phyloP scores from a whole-genome alignment of 352 stramenopile species.

The Saprolegnia parasitica region DNA sequence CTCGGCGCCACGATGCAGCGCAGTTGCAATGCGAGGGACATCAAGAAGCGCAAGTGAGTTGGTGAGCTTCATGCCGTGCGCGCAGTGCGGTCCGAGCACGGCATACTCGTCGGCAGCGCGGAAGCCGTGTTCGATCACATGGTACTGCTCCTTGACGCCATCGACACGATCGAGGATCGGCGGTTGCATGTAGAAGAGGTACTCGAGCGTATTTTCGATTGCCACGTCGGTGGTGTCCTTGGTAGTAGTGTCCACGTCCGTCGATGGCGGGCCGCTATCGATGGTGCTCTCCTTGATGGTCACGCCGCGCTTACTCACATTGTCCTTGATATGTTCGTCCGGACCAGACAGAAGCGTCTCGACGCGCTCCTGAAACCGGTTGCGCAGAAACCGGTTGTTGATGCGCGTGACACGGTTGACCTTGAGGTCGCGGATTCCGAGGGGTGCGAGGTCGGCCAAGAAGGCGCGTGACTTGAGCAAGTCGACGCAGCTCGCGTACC shows the following conservation, averaged over 20 bases:
- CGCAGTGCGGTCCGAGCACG: conserved; percentile 43
- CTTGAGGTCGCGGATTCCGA: conserved; percentile 58
- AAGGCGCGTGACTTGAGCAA: conserved; percentile 72
- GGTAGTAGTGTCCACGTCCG: conserved; percentile 13
- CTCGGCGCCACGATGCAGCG: neutral
- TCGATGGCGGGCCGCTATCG: conserved; percentile 3
- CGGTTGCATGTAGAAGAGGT: conserved; percentile 73
- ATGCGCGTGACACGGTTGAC: conserved; percentile 84
- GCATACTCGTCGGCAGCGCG: conserved; percentile 47
- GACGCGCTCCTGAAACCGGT: conserved; percentile 82
- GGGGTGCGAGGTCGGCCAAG: conserved; percentile 42
- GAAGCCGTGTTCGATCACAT: conserved; percentile 65
- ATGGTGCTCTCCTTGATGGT: conserved; percentile 36
- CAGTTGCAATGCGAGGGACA: conserved; percentile 29
- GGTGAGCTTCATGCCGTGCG: conserved; percentile 52
- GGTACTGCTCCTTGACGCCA: conserved; percentile 49
- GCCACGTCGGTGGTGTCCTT: conserved; percentile 32
- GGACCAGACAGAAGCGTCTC: conserved; percentile 63
- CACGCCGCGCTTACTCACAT: conserved; percentile 74
- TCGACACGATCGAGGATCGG: conserved; percentile 38
- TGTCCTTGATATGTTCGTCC: conserved; percentile 61
- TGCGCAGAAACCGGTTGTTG: conserved; percentile 83
- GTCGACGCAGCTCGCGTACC: conserved; percentile 80
- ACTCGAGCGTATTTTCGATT: conserved; percentile 65
- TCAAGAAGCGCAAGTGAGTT: conserved; percentile 72